phyloP scores from a whole-genome alignment of 768 basidiomycete species.

The Mycena galopus region DNA sequence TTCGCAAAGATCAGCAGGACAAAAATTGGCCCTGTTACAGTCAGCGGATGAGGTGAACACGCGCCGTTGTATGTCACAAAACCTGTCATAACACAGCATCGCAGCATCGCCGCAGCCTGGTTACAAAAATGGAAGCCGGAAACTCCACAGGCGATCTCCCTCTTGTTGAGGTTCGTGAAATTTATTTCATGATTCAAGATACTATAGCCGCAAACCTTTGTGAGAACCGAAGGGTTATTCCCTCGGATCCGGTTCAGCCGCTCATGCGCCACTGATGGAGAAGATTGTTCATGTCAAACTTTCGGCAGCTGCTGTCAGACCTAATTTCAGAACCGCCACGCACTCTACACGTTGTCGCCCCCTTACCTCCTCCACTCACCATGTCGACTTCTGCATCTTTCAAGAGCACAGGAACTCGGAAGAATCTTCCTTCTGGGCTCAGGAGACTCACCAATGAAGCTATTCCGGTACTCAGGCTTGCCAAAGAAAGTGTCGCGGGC shows the following conservation, averaged over 20 bases:
- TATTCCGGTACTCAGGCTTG: constrained; percentile 14
- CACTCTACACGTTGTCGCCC: neutral
- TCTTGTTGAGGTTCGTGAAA: too few species aligned
- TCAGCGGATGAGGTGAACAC: neutral
- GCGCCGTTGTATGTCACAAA: neutral
- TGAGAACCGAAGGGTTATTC: neutral
- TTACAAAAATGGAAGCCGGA: too few species aligned
- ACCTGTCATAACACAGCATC: neutral
- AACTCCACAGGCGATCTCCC: too few species aligned
- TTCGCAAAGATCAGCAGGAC: too few species aligned
- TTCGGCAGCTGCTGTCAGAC: neutral
- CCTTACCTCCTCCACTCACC: too few species aligned
- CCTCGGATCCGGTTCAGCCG: neutral
- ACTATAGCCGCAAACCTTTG: neutral
- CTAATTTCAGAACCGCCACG: neutral
- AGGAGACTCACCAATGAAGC: neutral
- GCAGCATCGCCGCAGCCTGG: too few species aligned
- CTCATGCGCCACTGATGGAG: neutral
- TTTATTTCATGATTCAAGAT: neutral
- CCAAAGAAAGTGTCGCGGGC: constrained; percentile 6
- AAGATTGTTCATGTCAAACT: neutral
- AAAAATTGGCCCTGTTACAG: too few species aligned
- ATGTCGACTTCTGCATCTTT: too few species aligned
- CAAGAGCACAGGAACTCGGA: too few species aligned
- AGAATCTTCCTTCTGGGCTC: neutral